A percentile compares a stretch with the other conserved stretches of the same genome.
Evolutionary conservation across 2,329 filamentous ascomycete species (phyloP).

Genomic region (Botryotinia calthae): DNA sequence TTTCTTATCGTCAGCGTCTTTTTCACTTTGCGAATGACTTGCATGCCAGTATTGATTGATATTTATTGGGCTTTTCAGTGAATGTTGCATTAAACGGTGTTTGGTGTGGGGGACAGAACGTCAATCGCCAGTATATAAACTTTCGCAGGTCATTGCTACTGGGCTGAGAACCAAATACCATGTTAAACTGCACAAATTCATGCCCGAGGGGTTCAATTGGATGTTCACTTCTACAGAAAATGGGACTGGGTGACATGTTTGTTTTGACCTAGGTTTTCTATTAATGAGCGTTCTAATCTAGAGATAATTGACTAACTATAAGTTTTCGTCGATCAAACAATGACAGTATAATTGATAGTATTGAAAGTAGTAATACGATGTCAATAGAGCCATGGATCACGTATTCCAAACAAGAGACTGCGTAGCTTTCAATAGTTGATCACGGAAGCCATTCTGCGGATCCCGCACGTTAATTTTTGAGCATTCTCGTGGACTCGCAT

Average conservation of each 20-base stretch:
- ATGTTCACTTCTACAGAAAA: background rate
- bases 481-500: fast-evolving
- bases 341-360: background rate
- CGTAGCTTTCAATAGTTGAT: background rate
- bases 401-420: no score
- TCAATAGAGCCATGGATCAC: background rate
- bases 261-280: fast-evolving
- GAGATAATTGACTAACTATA: no score
- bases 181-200: no score
- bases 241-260: background rate
- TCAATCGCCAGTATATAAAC: fast-evolving
- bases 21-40: no score
- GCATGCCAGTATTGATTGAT: background rate
- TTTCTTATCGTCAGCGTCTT: fast-evolving
- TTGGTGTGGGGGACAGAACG: background rate
- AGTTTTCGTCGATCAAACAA: background rate
- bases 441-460: background rate
- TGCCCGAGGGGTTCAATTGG: no score
- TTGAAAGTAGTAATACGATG: fast-evolving
- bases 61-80: background rate
- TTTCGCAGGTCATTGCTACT: background rate
- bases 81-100: background rate
- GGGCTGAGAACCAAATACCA: background rate
- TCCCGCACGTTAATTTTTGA: background rate
- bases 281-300: background rate